These are phyloP conservation scores for Aspergillus diversus DNA, from an alignment of 495 filamentous ascomycete genomes.

Conservation along the genomic window DNA sequence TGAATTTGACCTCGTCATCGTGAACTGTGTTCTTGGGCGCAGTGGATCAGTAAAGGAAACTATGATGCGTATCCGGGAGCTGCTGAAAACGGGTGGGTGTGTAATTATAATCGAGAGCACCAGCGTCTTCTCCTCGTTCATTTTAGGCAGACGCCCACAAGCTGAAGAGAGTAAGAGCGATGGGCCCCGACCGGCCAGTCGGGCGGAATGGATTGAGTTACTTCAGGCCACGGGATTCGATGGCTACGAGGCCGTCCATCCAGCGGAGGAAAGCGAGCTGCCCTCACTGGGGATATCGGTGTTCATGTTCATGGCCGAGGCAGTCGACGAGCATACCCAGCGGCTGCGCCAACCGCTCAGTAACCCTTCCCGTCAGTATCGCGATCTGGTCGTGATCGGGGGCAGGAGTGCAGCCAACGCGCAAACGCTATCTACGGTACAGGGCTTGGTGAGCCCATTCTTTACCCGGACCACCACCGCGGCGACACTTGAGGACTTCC, in stretches of 20 bases:
- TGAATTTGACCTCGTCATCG: slow-evolving; percentile 54
- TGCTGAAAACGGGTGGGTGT: slow-evolving; percentile 35
- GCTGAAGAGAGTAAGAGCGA: too few species aligned
- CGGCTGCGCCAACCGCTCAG: slow-evolving; percentile 1
- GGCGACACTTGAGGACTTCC: neutral
- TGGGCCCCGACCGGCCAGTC: too few species aligned
- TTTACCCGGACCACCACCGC: neutral
- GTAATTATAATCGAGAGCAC: slow-evolving; percentile 10
- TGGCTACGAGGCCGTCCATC: slow-evolving; percentile 10
- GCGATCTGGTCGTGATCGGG: neutral
- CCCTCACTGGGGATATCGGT: neutral
- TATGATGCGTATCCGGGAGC: slow-evolving; percentile 43
- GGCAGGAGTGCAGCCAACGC: slow-evolving; percentile 1
- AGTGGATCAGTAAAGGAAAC: slow-evolving; percentile 50
- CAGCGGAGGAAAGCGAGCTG: neutral
- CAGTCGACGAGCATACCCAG: slow-evolving; percentile 9
- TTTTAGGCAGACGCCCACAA: too few species aligned
- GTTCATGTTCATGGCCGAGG: slow-evolving; percentile 12
- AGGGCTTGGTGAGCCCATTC: neutral
- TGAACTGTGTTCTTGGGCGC: slow-evolving; percentile 56
- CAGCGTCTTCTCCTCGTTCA: neutral
- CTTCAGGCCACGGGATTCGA: slow-evolving; percentile 12
- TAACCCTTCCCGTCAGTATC: neutral
- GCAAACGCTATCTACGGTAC: neutral
- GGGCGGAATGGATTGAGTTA: slow-evolving; percentile 16